A percentile compares a stretch with the other conserved stretches of the same genome.
phyloP scores from a whole-genome alignment of 1,284 basidiomycete species.

The Trichosporon coremiiforme region DNA sequence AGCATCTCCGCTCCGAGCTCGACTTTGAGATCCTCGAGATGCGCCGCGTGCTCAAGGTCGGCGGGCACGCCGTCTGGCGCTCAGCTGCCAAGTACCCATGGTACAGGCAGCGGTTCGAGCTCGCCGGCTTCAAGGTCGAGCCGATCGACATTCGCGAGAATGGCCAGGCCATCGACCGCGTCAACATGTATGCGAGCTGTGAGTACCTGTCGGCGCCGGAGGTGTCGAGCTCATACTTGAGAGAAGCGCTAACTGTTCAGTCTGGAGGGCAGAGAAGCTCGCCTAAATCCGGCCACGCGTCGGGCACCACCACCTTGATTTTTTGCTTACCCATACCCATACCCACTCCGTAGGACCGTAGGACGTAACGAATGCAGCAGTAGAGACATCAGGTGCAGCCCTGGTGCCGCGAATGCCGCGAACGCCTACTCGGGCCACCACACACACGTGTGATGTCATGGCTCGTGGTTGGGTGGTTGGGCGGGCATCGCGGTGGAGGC shows the following conservation, averaged over 20 bases:
- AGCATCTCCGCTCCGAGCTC: conserved; percentile 60
- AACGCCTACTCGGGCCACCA: not conserved
- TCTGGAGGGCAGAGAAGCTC: conserved; percentile 46
- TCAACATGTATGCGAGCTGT: conserved; percentile 64
- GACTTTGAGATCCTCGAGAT: conserved; percentile 68
- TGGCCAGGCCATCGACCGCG: conserved; percentile 63
- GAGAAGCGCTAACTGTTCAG: conserved; percentile 20
- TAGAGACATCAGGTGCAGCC: not conserved
- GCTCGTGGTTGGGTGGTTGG: not conserved
- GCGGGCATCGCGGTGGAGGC: not conserved
- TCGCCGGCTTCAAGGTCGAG: conserved; percentile 60
- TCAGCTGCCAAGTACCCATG: conserved; percentile 72
- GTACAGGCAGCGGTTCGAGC: conserved; percentile 66
- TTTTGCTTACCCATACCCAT: not conserved
- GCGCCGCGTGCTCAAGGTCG: conserved; percentile 64
- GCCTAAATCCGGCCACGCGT: not conserved
- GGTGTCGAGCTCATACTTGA: too few species aligned
- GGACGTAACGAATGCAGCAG: not conserved
- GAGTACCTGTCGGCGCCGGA: conserved; percentile 37
- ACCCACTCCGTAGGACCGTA: conserved; percentile 1
- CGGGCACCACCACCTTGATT: not conserved
- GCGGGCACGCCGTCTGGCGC: conserved; percentile 71
- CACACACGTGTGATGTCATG: conserved; percentile 9
- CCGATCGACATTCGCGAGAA: conserved; percentile 59
- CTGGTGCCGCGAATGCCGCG: too few species aligned